These are phyloP conservation scores for Helminthosporium solani DNA, from an alignment of 2,329 filamentous ascomycete species.

Conservation along the genomic window DNA sequence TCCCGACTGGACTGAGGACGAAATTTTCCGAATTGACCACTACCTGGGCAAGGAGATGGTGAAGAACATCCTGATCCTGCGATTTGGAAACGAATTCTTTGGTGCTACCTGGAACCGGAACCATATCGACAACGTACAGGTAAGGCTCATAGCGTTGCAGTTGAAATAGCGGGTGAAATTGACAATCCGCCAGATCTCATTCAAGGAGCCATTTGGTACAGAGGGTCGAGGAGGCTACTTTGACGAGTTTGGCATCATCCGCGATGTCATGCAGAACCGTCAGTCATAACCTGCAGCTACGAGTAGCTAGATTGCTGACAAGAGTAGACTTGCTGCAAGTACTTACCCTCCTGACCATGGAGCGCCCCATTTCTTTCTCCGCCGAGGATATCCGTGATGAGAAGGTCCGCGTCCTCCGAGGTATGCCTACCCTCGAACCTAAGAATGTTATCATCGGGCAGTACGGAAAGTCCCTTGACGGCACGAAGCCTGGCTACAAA, in stretches of 20 bases:
- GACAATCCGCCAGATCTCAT: slow-evolving; percentile 67
- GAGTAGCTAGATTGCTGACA: background rate
- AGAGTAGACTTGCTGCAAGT: slow-evolving; percentile 80
- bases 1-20: slow-evolving; percentile 98
- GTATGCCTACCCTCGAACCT: slow-evolving; percentile 91
- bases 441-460: slow-evolving; percentile 99
- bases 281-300: slow-evolving; percentile 26
- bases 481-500: slow-evolving; percentile 95
- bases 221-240: slow-evolving; percentile 98
- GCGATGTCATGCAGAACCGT: slow-evolving; percentile 99
- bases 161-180: slow-evolving; percentile 5
- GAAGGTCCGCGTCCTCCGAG: slow-evolving; percentile 93
- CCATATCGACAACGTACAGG: slow-evolving; percentile 97
- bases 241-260: slow-evolving; percentile 98
- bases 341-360: slow-evolving; percentile 94
- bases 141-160: slow-evolving; percentile 25
- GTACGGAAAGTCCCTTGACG: slow-evolving; percentile 94
- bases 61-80: slow-evolving; percentile 97
- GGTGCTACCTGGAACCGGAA: slow-evolving; percentile 98
- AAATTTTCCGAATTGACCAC: slow-evolving; percentile 98
- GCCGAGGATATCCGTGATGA: slow-evolving; percentile 98
- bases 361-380: slow-evolving; percentile 96
- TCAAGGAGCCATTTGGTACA: slow-evolving; percentile 99
- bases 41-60: slow-evolving; percentile 99
- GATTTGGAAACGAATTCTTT: slow-evolving; percentile 98